Evolutionary conservation across 2,329 filamentous ascomycete genomes (phyloP).

Genomic region (Aspergillus brasiliensis): DNA sequence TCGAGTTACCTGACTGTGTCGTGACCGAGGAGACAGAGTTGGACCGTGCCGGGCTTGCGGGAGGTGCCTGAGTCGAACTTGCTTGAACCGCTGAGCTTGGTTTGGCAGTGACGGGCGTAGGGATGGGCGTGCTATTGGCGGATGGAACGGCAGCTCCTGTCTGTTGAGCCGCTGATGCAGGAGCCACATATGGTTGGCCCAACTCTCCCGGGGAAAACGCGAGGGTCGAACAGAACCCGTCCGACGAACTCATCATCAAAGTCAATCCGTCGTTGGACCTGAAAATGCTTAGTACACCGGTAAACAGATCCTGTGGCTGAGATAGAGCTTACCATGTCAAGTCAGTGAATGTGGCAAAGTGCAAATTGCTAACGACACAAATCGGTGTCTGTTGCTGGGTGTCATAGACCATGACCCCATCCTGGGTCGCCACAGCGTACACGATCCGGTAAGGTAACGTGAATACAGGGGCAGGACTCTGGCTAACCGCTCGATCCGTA

Average conservation of each 20-base stretch:
- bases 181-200: slow-evolving; percentile 72
- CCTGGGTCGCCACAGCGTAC: slow-evolving; percentile 95
- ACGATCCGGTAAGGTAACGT: slow-evolving; percentile 88
- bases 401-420: slow-evolving; percentile 92
- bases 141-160: slow-evolving; percentile 50
- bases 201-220: slow-evolving; percentile 83
- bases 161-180: slow-evolving; percentile 33
- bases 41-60: slow-evolving; percentile 78
- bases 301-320: slow-evolving; percentile 1
- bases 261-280: slow-evolving; percentile 77
- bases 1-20: slow-evolving; percentile 52
- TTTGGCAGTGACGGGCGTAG: slow-evolving; percentile 66
- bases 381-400: slow-evolving; percentile 94
- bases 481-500: slow-evolving; percentile 54
- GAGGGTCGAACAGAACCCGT: slow-evolving; percentile 93
- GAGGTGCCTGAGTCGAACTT: slow-evolving; percentile 55
- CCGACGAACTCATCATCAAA: slow-evolving; percentile 92
- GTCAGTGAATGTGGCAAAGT: slow-evolving; percentile 97
- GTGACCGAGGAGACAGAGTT: slow-evolving; percentile 81
- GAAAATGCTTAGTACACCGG: slow-evolving; percentile 28
- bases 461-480: slow-evolving; percentile 68
- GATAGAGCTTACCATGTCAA: slow-evolving; percentile 74
- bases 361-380: slow-evolving; percentile 93
- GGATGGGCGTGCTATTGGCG: slow-evolving; percentile 65
- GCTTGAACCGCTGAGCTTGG: slow-evolving; percentile 61